Base-by-base conservation (phyloP, 805 yeast genomes). In the Pichia deserticola region DNA sequence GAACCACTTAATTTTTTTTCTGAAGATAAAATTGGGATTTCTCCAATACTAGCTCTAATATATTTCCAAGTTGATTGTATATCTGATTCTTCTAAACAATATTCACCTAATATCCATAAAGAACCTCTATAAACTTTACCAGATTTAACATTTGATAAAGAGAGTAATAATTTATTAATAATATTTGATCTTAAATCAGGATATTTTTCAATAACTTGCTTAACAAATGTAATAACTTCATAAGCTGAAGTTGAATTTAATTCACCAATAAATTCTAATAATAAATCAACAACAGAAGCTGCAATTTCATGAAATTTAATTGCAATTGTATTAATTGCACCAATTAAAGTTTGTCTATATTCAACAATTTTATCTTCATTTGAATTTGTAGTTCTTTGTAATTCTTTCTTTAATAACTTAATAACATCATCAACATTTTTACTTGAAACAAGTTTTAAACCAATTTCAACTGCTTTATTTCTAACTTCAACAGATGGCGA, bases 101-200 rank as follows among this genome's bases (percentile, higher is more conserved):
- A 93, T 69, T 95, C 99, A 67, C 99, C 99, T 59, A 93, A 70
- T 45, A 93, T 83, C 99, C 99, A 93, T 52, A 95, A 73, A 0
- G 95, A 89, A 33, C 96, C 95, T 57, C 98, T 82, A 71, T 82
- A 86, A 10, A 93, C 96, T 60, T 89, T 89, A 11, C 96, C 95
- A 52, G 93, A 83, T 63, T 82, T 86, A 45, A 88, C 82, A 28
- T 73, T 72, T 30, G 79, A 79, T 62, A 93, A 73, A 12, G 88
- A 72, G 8, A 60, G 59, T 41, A 89, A 68, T 53, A 93, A 77
- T 57, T 84, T 81, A 42, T 67, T 64, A 49, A 93, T 67, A 44
- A 89, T 84, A 20, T 78, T 67, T 25, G 74, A 67, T 63, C 96
- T 81, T 57, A 88, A 74, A 50, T 81, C 81, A 36, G 97, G 96